Conservation (phyloP, 2,329 filamentous ascomycete genomes). For the Piedraia hortae region DNA sequence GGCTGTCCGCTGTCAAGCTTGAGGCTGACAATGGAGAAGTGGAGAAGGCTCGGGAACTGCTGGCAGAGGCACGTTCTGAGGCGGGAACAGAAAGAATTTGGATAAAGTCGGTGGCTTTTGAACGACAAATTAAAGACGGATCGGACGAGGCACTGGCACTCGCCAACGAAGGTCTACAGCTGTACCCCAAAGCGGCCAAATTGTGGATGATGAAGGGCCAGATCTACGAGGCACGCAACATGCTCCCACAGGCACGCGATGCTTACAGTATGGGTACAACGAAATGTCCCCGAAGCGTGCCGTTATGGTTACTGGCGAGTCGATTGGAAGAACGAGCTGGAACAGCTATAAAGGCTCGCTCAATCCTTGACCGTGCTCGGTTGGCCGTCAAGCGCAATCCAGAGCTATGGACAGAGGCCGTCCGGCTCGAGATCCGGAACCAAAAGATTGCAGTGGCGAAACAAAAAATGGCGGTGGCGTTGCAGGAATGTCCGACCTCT, state of each 20-base stretch:
- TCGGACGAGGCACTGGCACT: slow-evolving; percentile 61
- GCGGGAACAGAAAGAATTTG: slow-evolving; percentile 89
- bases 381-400: slow-evolving; percentile 65
- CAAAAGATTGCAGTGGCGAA: slow-evolving; percentile 65
- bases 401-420: slow-evolving; percentile 76
- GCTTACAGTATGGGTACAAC: slow-evolving; percentile 73
- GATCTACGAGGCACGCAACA: slow-evolving; percentile 66
- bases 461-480: slow-evolving; percentile 71
- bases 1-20: slow-evolving; percentile 84
- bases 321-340: slow-evolving; percentile 68
- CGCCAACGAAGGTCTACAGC: slow-evolving; percentile 57
- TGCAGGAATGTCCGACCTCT: slow-evolving; percentile 71
- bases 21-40: slow-evolving; percentile 71
- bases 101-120: slow-evolving; percentile 87
- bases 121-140: slow-evolving; percentile 57
- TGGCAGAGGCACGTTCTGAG: slow-evolving; percentile 59
- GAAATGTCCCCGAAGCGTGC: slow-evolving; percentile 55
- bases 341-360: slow-evolving; percentile 70
- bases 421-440: slow-evolving; percentile 70
- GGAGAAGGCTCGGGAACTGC: slow-evolving; percentile 54
- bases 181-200: slow-evolving; percentile 66
- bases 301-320: slow-evolving; percentile 71
- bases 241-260: slow-evolving; percentile 61
- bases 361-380: slow-evolving; percentile 71
- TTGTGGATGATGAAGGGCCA: slow-evolving; percentile 98